These are phyloP conservation scores for Nitzschia putrida DNA, from an alignment of 108 stramenopile genomes.

Conservation along the genomic window DNA sequence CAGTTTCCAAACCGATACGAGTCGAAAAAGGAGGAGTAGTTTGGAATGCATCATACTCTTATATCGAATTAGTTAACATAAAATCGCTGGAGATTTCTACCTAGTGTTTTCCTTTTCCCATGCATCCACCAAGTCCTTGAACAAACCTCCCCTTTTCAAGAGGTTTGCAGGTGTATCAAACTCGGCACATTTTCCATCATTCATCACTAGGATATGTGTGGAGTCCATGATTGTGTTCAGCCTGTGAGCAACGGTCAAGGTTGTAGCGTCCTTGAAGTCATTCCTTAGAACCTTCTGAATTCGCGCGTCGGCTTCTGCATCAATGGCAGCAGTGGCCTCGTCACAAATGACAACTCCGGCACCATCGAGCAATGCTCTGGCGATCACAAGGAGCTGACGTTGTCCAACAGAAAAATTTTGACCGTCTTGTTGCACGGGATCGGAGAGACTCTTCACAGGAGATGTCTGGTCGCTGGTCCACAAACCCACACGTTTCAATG, in stretches of 20 bases:
- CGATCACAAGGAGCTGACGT: constrained; percentile 91
- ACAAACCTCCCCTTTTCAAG: constrained; percentile 43
- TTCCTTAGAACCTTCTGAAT: constrained; percentile 76
- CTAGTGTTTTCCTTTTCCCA: too few species aligned
- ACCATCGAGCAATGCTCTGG: constrained; percentile 78
- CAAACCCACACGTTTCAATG: constrained; percentile 63
- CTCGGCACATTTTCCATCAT: constrained; percentile 77
- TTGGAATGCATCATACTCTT: too few species aligned
- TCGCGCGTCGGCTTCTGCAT: constrained; percentile 85
- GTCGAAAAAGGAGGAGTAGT: constrained; percentile 17
- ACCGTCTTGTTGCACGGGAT: constrained; percentile 81
- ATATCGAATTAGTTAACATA: too few species aligned
- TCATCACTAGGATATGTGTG: constrained; percentile 88
- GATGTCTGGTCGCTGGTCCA: constrained; percentile 23
- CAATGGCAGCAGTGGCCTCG: constrained; percentile 86
- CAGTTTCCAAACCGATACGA: constrained; percentile 19
- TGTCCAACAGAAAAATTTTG: constrained; percentile 89
- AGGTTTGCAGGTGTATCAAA: constrained; percentile 64
- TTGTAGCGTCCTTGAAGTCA: constrained; percentile 67
- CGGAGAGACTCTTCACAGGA: constrained; percentile 54
- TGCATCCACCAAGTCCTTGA: constrained; percentile 25
- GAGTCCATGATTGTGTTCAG: constrained; percentile 92
- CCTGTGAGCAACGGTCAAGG: constrained; percentile 88
- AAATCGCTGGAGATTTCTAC: too few species aligned
- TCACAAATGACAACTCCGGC: constrained; percentile 80